Evolutionary conservation across 441 rosid genomes (phyloP).

Genomic region (Croton setiger): DNA sequence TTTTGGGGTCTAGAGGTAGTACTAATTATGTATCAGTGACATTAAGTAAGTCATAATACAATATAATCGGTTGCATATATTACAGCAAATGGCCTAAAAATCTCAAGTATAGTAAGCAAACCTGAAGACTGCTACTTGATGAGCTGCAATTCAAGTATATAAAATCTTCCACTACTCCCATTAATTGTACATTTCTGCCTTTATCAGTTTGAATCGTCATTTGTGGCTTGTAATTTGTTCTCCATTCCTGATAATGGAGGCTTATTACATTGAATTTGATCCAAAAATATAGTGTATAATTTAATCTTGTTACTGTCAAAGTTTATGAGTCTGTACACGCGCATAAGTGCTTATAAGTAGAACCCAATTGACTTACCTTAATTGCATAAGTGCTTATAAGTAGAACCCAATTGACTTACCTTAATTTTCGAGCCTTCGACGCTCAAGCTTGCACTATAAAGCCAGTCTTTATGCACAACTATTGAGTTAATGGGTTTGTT

Average conservation of each 20-base stretch:
- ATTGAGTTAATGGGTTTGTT: conserved; percentile 69
- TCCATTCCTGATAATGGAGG: conserved; percentile 60
- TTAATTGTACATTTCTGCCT: conserved; percentile 47
- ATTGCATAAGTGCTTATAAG: too few species aligned
- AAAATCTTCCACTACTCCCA: conserved; percentile 89
- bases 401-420: conserved; percentile 31
- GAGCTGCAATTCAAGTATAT: conserved; percentile 71
- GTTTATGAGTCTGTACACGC: too few species aligned
- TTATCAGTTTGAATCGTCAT: conserved; percentile 47
- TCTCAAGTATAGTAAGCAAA: conserved; percentile 6
- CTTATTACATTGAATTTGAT: conserved; percentile 5
- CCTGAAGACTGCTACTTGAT: conserved; percentile 75
- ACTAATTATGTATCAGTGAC: too few species aligned
- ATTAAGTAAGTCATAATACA: too few species aligned
- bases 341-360: too few species aligned
- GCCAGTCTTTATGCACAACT: conserved; percentile 72
- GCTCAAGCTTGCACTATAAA: conserved; percentile 59
- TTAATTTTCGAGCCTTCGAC: conserved; percentile 73
- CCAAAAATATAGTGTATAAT: neutral
- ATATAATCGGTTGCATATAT: too few species aligned
- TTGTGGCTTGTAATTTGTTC: conserved; percentile 59
- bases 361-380: conserved; percentile 40
- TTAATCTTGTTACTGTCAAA: neutral
- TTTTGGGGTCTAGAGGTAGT: too few species aligned
- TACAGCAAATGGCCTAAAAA: too few species aligned